phyloP scores from a whole-genome alignment of 2,329 filamentous ascomycete species.

The Dactylonectria estremocensis region DNA sequence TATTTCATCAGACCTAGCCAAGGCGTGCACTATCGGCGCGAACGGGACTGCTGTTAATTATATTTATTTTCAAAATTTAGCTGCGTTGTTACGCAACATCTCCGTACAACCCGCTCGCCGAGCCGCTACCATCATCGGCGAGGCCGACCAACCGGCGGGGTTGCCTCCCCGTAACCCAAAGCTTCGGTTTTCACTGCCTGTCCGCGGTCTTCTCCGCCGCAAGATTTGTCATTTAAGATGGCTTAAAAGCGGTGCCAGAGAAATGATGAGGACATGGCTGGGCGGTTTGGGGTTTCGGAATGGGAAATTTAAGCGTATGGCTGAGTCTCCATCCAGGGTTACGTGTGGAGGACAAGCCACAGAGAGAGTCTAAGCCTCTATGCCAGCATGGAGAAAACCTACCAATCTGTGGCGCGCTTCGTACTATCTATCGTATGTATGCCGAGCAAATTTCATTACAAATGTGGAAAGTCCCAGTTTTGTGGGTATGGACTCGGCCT shows the following conservation, averaged over 20 bases:
- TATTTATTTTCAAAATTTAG: no score
- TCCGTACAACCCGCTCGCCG: conserved; percentile 8
- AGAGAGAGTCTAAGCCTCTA: conserved; percentile 5
- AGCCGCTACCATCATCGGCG: conserved; percentile 23
- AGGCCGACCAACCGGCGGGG: conserved; percentile 11
- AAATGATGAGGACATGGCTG: not conserved
- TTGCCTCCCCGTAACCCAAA: conserved; percentile 4
- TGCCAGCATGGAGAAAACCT: not conserved
- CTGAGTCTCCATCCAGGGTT: not conserved
- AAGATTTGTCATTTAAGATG: not conserved
- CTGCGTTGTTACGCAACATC: conserved; percentile 10
- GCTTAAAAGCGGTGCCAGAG: not conserved
- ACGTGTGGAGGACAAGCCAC: not conserved
- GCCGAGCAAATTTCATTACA: not conserved
- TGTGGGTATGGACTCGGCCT: not conserved
- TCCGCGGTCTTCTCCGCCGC: conserved; percentile 14
- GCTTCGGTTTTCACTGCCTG: conserved; percentile 6
- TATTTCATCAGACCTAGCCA: not conserved
- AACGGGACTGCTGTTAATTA: no score
- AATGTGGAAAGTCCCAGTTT: not conserved
- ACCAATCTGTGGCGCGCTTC: not conserved
- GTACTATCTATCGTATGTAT: not conserved
- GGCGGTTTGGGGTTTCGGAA: not conserved
- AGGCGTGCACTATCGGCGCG: not conserved
- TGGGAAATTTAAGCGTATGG: not conserved